Base-by-base conservation (phyloP, 2,329 filamentous ascomycete species). In the Sarocladiaceae sp. region DNA sequence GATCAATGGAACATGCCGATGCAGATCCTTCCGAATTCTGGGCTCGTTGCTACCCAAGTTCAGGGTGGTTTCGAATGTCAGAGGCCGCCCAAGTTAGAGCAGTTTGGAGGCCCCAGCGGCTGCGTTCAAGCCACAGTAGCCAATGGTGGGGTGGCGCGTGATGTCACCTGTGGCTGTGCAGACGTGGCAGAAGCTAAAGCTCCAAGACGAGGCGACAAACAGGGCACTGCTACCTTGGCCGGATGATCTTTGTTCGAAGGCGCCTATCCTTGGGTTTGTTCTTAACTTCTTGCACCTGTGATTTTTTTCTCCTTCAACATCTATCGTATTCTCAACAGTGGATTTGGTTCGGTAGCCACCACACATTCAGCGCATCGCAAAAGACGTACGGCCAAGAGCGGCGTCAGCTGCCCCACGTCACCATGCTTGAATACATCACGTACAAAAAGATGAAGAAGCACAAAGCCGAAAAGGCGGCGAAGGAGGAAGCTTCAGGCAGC, bases 381-480 rank as follows among this genome's bases (percentile, higher is more conserved):
- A 18, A 27, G 37, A 23, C 9, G n/a, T n/a, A n/a, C n/a, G n/a
- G n/a, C 19, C 46, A 12, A 21, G 19, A 21, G 32, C 16, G 45
- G 24, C 44, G n/a, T n/a, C n/a, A n/a, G n/a, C 13, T 18, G 37
- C 37, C 37, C 24, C 37, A 41, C 50, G 37, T 39, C 55, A 66
- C 50, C 40, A 83, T 83, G 80, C 57, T 83, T 49, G 78, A 83
- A 60, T 82, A 78, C 60, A 74, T 83, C 51, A 64, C 69, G 27
- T 76, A 73, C 65, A 82, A 76, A 58, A 83, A 81, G 59, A 65
- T 72, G 56, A 82, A 81, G 65, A 79, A 82, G 61, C 64, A 74
- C 57, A 71, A 68, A 53, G 70, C 66, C 2, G 68, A 78, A 47
- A 74, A 78, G 48, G 62, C 62, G 13, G 60, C 58, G 21, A 55